These are phyloP conservation scores for Pseudocercospora musae DNA, from an alignment of 2,329 filamentous ascomycete species.

Conservation along the genomic window DNA sequence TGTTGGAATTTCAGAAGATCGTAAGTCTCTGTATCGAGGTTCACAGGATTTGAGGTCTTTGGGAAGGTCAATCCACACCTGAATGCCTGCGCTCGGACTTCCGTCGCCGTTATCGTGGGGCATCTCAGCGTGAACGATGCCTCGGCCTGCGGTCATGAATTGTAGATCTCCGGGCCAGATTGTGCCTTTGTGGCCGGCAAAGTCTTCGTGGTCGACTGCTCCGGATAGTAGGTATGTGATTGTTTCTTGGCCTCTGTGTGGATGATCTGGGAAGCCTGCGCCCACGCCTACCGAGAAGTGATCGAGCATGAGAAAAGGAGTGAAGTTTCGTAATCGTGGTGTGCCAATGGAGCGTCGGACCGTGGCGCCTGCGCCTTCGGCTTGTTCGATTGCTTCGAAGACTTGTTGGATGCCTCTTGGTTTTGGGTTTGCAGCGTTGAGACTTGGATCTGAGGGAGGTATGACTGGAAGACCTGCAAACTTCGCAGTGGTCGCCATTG, in stretches of 20 bases:
- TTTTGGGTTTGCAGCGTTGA: constrained; percentile 59
- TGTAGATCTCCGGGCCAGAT: constrained; percentile 86
- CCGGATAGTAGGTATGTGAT: constrained; percentile 89
- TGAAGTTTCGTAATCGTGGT: constrained; percentile 76
- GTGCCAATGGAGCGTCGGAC: constrained; percentile 88
- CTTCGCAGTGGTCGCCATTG: constrained; percentile 31
- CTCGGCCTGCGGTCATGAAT: constrained; percentile 93
- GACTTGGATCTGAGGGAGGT: constrained; percentile 41
- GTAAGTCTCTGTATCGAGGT: constrained; percentile 84
- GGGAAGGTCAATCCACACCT: constrained; percentile 93
- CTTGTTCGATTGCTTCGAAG: constrained; percentile 79
- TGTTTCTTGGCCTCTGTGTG: constrained; percentile 75
- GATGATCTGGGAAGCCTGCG: constrained; percentile 43
- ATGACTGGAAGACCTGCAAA: constrained; percentile 52
- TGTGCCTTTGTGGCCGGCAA: constrained; percentile 78
- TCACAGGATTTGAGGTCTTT: constrained; percentile 79
- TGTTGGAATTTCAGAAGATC: constrained; percentile 72
- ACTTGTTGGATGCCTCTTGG: constrained; percentile 76
- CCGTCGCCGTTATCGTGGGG: constrained; percentile 75
- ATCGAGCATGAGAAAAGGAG: constrained; percentile 93
- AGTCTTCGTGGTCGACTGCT: constrained; percentile 87
- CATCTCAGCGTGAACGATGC: constrained; percentile 85
- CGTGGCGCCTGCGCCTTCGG: constrained; percentile 81
- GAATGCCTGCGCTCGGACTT: constrained; percentile 76
- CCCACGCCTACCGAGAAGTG: constrained; percentile 71